Conservation (phyloP, 2,329 filamentous ascomycete genomes). For the Xylariaceae sp. region DNA sequence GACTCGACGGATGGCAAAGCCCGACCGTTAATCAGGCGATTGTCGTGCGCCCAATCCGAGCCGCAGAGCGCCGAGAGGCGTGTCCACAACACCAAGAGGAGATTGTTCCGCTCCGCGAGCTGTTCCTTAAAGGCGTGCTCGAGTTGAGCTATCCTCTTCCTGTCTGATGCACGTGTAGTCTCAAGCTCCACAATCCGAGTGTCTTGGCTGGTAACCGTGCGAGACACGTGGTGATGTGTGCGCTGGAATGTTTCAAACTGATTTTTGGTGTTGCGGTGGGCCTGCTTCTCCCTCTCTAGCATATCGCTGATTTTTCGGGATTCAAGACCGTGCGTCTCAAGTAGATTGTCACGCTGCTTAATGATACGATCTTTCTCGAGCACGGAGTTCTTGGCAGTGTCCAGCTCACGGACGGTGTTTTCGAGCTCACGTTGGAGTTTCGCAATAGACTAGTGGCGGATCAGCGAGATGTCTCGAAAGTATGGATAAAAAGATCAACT, state of each 20-base stretch:
- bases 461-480: constrained; percentile 11
- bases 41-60: constrained; percentile 84
- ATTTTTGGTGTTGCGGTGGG: constrained; percentile 79
- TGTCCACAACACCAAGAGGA: constrained; percentile 88
- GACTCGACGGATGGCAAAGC: constrained; percentile 78
- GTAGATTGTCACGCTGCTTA: constrained; percentile 79
- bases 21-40: constrained; percentile 84
- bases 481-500: constrained; percentile 16
- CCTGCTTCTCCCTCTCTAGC: constrained; percentile 84
- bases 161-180: constrained; percentile 70
- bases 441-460: constrained; percentile 61
- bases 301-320: constrained; percentile 79
- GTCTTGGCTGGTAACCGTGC: constrained; percentile 81
- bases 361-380: constrained; percentile 90
- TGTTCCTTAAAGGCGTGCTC: constrained; percentile 84
- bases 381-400: constrained; percentile 69
- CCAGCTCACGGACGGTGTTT: constrained; percentile 75
- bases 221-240: constrained; percentile 80
- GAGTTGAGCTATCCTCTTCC: constrained; percentile 68
- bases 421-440: constrained; percentile 88
- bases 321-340: constrained; percentile 87
- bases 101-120: constrained; percentile 80
- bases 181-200: constrained; percentile 83
- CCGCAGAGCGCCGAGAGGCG: constrained; percentile 81
- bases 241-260: constrained; percentile 86